Base-by-base conservation (phyloP, 345 rosid species). In the Euphorbia pulcherrima region DNA sequence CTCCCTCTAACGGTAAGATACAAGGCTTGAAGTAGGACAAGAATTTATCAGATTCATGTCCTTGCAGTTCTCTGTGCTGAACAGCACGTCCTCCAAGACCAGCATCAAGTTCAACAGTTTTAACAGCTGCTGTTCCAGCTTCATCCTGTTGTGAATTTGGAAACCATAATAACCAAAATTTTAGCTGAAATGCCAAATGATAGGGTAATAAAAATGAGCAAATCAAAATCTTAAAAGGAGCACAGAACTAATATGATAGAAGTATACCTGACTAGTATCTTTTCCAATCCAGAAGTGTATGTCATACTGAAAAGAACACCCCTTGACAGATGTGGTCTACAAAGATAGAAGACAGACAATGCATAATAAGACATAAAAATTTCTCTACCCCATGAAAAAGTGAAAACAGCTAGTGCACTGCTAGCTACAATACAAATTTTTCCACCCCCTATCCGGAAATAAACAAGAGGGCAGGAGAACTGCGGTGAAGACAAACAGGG, bases 231-330 rank as follows among this genome's bases (percentile, higher is more conserved):
- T 10, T 11, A 21, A 66, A 41, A 18, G 56, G 41, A 54, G 68
- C 57, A 54, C 39, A 41, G 27, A 30, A 57, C 62, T 55, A 48
- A 35, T 40, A 67, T 30, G 47, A 48, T 44, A 51, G 63, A 63
- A 27, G 67, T 72, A 72, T 64, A 92, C 99, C 96, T 95, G 97
- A 82, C 88, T 95, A 35, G 97, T 83, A 77, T 92, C 99, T 84
- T 83, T 92, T 64, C 99, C 99, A 68, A 95, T 83, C 99, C 99
- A 95, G 79, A 92, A 95, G 82, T 95, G 97, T 73, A 95, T 85
- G 76, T 95, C 97, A 73, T 75, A 86, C 26, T 84, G 78, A 79
- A 83, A 92, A 68, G 96, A 83, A 17, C 99, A 97, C 60, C 93
- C 94, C 81, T 84, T 95, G 72, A 81, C 86, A 68, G 88, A 68